A percentile compares a stretch with the other conserved stretches of the same genome.
Conservation (phyloP, 1,284 basidiomycete genomes). For the Apiotrichum porosum region DNA sequence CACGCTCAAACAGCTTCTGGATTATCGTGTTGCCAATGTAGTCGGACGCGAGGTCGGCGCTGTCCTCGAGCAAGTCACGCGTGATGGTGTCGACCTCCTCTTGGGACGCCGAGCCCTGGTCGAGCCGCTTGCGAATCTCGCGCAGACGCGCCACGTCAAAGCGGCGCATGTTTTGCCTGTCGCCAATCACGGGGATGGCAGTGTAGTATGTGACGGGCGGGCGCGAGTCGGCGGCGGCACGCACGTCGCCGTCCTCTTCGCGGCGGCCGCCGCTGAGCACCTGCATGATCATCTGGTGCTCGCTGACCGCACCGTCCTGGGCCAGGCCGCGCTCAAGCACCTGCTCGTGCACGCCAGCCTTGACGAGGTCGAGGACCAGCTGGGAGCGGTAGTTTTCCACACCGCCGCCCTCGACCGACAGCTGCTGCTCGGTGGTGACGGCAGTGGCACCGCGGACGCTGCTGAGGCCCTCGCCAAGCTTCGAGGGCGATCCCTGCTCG, state of each 20-base stretch:
- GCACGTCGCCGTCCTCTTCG: conserved; percentile 76
- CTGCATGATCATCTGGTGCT: conserved; percentile 94
- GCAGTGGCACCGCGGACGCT: conserved; percentile 69
- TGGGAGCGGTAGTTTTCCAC: conserved; percentile 93
- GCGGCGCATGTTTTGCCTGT: conserved; percentile 68
- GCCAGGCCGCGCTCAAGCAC: conserved; percentile 45
- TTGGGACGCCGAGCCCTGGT: conserved; percentile 70
- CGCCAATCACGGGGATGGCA: conserved; percentile 77
- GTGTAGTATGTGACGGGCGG: conserved; percentile 70
- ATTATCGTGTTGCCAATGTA: conserved; percentile 98
- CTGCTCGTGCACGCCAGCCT: conserved; percentile 67
- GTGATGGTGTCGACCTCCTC: conserved; percentile 88
- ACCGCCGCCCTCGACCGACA: conserved; percentile 65
- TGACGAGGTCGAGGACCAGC: conserved; percentile 81
- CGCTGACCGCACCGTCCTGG: conserved; percentile 61
- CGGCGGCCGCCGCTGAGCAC: conserved; percentile 72
- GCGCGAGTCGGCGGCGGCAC: conserved; percentile 58
- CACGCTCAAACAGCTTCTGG: conserved; percentile 94
- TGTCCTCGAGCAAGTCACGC: conserved; percentile 75
- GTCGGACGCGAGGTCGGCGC: conserved; percentile 55
- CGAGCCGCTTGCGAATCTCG: conserved; percentile 87
- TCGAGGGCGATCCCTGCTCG: conserved; percentile 46
- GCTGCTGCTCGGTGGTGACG: conserved; percentile 83
- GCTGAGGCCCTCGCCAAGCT: conserved; percentile 64
- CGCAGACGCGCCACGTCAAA: conserved; percentile 93